Conservation (phyloP, 2,329 filamentous ascomycete species). For the Penicillium sp. region DNA sequence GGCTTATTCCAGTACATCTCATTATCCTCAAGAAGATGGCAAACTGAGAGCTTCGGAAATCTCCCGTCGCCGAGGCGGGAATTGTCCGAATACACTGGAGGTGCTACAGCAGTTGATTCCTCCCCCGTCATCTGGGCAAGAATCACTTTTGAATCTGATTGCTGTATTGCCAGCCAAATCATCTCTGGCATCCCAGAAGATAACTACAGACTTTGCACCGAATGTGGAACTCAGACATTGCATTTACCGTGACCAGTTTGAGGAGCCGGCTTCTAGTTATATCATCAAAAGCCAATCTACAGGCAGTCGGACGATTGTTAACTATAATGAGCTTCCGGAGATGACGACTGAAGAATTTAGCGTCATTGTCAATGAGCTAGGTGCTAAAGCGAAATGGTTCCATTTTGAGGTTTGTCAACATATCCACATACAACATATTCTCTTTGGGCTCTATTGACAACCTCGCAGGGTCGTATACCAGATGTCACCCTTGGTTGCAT, state of each 20-base stretch:
- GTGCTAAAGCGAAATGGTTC: constrained; percentile 50
- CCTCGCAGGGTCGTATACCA: constrained; percentile 57
- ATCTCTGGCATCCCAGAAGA: constrained; percentile 49
- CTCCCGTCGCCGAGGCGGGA: constrained; percentile 61
- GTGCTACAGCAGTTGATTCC: constrained; percentile 60
- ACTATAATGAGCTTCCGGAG: constrained; percentile 61
- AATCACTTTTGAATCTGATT: constrained; percentile 35
- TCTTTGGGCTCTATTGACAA: neutral
- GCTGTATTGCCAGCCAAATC: constrained; percentile 49
- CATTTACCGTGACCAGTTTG: constrained; percentile 52
- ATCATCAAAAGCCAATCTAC: constrained; percentile 57
- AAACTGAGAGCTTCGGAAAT: constrained; percentile 62
- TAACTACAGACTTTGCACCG: constrained; percentile 51
- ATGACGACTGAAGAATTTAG: constrained; percentile 61
- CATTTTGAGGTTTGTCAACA: constrained; percentile 57
- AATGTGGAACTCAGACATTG: constrained; percentile 50
- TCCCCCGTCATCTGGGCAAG: constrained; percentile 4
- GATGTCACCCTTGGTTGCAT: constrained; percentile 57
- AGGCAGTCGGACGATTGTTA: constrained; percentile 64
- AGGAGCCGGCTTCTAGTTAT: constrained; percentile 61
- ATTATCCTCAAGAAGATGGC: constrained; percentile 64
- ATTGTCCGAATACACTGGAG: constrained; percentile 65
- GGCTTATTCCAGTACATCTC: constrained; percentile 31
- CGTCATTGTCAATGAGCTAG: constrained; percentile 39
- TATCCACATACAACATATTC: neutral